These are phyloP conservation scores for Trypanosomatidae sp. DNA, from an alignment of 208 protist genomes.

Conservation along the genomic window DNA sequence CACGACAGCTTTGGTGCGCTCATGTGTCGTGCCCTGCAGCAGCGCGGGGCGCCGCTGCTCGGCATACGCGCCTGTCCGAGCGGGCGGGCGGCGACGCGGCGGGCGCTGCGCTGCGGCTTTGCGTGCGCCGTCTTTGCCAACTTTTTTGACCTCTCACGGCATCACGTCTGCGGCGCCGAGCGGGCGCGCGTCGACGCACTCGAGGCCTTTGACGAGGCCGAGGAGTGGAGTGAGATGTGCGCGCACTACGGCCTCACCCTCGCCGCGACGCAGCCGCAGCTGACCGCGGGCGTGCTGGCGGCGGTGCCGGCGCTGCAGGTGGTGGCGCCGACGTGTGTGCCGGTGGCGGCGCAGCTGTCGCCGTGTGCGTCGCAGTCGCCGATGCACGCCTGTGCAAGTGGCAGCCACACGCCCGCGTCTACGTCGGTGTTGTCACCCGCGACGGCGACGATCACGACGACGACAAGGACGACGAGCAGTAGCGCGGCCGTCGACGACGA, in stretches of 20 bases:
- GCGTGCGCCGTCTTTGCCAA: constrained; percentile 35
- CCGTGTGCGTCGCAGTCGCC: constrained; percentile 4
- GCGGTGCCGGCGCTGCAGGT: constrained; percentile 6
- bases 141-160: constrained; percentile 63
- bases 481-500: not conserved
- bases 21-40: constrained; percentile 48
- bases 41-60: constrained; percentile 62
- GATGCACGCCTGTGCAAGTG: not conserved
- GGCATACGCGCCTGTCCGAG: constrained; percentile 29
- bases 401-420: not conserved
- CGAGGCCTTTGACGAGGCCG: constrained; percentile 79
- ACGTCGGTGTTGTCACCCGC: no score
- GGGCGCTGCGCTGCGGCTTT: constrained; percentile 46
- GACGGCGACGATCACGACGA: no score
- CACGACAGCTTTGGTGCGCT: constrained; percentile 72
- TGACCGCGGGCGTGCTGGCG: not conserved
- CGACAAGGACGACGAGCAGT: not conserved
- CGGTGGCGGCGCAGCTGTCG: constrained; percentile 7
- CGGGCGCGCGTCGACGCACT: constrained; percentile 38
- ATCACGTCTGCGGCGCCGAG: constrained; percentile 35
- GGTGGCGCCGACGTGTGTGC: constrained; percentile 4
- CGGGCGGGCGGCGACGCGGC: constrained; percentile 24
- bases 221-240: constrained; percentile 88
- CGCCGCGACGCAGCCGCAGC: constrained; percentile 29
- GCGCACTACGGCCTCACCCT: constrained; percentile 86